Percentiles rank a stretch among this genome's conserved stretches.
Evolutionary conservation across 257 asterid species (phyloP).

Genomic region (Jaltomata sinuosa): DNA sequence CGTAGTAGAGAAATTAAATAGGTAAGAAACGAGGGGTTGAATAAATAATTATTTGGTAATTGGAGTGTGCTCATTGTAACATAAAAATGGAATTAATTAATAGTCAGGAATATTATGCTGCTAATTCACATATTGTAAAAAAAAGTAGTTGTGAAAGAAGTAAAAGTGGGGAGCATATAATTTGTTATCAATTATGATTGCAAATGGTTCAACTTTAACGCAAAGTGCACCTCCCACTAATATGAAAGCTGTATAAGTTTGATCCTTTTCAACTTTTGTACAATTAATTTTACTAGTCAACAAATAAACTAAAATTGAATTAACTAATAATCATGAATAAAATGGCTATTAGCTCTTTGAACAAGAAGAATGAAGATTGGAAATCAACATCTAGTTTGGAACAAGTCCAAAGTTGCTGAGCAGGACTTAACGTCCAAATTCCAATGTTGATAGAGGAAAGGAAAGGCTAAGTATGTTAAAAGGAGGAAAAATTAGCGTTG

Average conservation of each 20-base stretch:
- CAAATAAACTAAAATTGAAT: too few relatives aligned
- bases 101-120: not conserved
- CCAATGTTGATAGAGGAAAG: too few relatives aligned
- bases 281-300: not conserved
- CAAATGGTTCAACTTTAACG: not conserved
- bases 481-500: too few relatives aligned
- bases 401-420: not conserved
- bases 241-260: not conserved
- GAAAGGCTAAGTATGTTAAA: too few relatives aligned
- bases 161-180: not conserved
- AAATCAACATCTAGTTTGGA: too few relatives aligned
- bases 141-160: not conserved
- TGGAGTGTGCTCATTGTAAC: not conserved
- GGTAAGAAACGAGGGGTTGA: not conserved
- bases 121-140: not conserved
- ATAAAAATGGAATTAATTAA: not conserved
- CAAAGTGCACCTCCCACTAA: not conserved
- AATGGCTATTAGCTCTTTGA: too few relatives aligned
- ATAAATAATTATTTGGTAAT: too few relatives aligned
- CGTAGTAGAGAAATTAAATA: too few relatives aligned
- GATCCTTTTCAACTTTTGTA: not conserved
- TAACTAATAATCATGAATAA: too few relatives aligned
- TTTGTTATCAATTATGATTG: not conserved
- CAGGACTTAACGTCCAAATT: too few relatives aligned
- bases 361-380: too few relatives aligned